phyloP scores from a whole-genome alignment of 306 rosid species.

The Gynostemma pentaphyllum region DNA sequence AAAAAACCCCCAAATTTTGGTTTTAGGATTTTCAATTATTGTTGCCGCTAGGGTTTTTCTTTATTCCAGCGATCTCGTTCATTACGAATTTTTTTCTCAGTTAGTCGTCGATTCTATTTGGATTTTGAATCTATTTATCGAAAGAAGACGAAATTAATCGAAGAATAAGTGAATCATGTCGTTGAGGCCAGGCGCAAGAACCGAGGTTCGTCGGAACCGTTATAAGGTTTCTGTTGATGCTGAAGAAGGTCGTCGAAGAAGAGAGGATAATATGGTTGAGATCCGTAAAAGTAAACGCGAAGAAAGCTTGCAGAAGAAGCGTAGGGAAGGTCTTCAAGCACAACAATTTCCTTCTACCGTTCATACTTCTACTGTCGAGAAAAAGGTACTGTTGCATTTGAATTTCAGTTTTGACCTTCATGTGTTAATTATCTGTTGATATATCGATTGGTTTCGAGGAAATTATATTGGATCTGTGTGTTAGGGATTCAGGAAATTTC shows the following conservation, averaged over 20 bases:
- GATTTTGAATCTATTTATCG: neutral
- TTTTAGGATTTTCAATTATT: conserved; percentile 5
- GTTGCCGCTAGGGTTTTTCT: conserved; percentile 17
- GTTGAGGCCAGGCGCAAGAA: conserved; percentile 53
- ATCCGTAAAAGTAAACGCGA: conserved; percentile 72
- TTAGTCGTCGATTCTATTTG: neutral
- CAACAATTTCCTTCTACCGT: conserved; percentile 37
- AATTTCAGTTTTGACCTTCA: neutral
- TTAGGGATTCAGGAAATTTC: neutral
- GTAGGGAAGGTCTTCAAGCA: conserved; percentile 62
- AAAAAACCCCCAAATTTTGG: neutral
- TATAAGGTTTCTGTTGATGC: conserved; percentile 78
- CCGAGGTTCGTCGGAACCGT: conserved; percentile 71
- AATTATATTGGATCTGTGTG: neutral
- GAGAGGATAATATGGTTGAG: conserved; percentile 76
- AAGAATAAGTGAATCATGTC: conserved; percentile 37
- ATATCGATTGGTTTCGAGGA: neutral
- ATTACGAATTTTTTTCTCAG: neutral
- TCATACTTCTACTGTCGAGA: conserved; percentile 46
- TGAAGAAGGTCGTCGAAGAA: conserved; percentile 62
- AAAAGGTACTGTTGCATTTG: conserved; percentile 30
- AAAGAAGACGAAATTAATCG: neutral
- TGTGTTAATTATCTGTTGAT: neutral
- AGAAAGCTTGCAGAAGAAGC: conserved; percentile 65
- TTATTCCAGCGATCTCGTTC: conserved; percentile 1